Conservation (phyloP, 1,139 yeast species). For the Lodderomyces metapsilosis region DNA sequence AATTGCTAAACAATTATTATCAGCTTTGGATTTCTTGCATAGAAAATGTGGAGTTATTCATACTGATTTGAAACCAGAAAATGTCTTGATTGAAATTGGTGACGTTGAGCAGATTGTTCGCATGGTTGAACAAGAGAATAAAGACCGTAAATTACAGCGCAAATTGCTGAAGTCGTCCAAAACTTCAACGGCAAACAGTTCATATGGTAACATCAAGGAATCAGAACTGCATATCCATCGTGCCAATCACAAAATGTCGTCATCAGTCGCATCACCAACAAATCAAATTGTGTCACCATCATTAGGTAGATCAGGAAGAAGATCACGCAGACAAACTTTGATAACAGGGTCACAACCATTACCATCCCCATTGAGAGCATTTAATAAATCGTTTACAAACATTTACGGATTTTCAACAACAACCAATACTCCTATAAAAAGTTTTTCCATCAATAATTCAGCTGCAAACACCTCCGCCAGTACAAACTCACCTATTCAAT, state of each 20-base stretch:
- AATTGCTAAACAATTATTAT: conserved; percentile 72
- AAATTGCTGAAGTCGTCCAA: conserved; percentile 30
- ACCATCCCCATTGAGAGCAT: conserved; percentile 69
- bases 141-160: conserved; percentile 42
- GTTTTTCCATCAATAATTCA: conserved; percentile 11
- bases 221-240: not conserved
- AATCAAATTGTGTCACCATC: conserved; percentile 31
- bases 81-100: conserved; percentile 75
- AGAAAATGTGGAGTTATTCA: conserved; percentile 87
- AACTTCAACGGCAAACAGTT: conserved; percentile 19
- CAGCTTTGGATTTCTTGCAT: conserved; percentile 79
- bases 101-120: conserved; percentile 70
- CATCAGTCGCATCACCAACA: conserved; percentile 17
- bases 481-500: conserved; percentile 1
- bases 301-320: conserved; percentile 47
- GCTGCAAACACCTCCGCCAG: conserved; percentile 1
- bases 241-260: conserved; percentile 2
- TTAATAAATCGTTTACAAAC: conserved; percentile 37
- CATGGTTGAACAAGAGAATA: conserved; percentile 54
- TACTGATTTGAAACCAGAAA: conserved; percentile 89
- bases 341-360: conserved; percentile 87
- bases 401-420: conserved; percentile 40
- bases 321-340: conserved; percentile 64
- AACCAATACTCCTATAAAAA: conserved; percentile 41
- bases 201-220: conserved; percentile 10